Percentiles rank a stretch among this genome's conserved stretches.
phyloP scores from a whole-genome alignment of 768 basidiomycete genomes.

The Rhizopogon vulgaris region DNA sequence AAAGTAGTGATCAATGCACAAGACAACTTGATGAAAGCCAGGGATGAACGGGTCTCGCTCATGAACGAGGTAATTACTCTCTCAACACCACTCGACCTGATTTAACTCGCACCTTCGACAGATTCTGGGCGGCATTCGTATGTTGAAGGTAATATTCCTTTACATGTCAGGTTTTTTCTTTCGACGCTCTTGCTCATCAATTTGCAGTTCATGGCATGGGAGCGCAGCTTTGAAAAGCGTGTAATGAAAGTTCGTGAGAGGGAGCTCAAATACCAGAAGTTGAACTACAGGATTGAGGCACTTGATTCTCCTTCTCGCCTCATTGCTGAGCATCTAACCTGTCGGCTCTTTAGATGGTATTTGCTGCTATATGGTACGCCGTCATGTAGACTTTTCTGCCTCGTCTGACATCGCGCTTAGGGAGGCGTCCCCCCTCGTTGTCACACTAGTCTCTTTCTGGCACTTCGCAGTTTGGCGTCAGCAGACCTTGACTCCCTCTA shows the following conservation, averaged over 20 bases:
- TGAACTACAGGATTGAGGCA: conserved; percentile 86
- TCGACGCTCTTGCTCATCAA: neutral
- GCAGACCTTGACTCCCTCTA: conserved; percentile 70
- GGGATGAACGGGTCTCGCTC: conserved; percentile 82
- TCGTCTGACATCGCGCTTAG: conserved; percentile 13
- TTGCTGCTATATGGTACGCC: neutral
- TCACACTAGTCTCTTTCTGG: conserved; percentile 59
- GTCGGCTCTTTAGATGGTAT: conserved; percentile 15
- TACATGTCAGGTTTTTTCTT: neutral
- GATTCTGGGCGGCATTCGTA: conserved; percentile 83
- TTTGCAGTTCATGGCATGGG: conserved; percentile 87
- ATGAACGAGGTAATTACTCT: conserved; percentile 69
- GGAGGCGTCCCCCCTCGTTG: conserved; percentile 47
- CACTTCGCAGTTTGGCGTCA: conserved; percentile 69
- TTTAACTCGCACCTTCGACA: conserved; percentile 5
- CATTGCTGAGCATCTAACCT: neutral
- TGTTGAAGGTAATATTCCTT: conserved; percentile 57
- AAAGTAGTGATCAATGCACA: conserved; percentile 74
- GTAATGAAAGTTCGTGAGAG: conserved; percentile 70
- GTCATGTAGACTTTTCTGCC: neutral
- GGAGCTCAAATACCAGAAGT: conserved; percentile 77
- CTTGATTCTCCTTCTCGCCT: neutral
- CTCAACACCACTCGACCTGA: neutral
- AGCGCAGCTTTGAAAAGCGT: conserved; percentile 78
- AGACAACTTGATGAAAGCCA: conserved; percentile 85